phyloP scores from a whole-genome alignment of 805 yeast species.

The Lipomyces yamanashiensis region DNA sequence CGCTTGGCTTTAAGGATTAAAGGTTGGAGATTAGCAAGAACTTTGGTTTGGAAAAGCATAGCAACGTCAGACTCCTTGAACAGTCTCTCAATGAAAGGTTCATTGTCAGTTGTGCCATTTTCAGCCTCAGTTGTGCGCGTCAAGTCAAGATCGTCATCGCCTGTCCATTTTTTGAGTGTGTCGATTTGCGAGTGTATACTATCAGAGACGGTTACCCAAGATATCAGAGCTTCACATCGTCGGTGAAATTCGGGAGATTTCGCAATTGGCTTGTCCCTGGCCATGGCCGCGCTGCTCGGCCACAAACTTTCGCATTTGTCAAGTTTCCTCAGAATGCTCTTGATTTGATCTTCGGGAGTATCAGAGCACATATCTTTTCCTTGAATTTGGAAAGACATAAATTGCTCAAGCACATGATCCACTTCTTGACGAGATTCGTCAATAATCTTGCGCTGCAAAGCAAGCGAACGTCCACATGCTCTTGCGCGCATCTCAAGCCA shows the following conservation, averaged over 20 bases:
- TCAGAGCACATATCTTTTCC: conserved; percentile 46
- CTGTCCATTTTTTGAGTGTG: conserved; percentile 77
- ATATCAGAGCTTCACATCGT: conserved; percentile 73
- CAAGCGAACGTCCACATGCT: conserved; percentile 75
- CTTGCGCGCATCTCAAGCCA: conserved; percentile 91
- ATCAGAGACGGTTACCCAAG: conserved; percentile 80
- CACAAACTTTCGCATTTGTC: conserved; percentile 75
- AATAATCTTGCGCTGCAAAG: conserved; percentile 73
- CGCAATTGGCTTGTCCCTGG: conserved; percentile 73
- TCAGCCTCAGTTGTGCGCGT: conserved; percentile 46
- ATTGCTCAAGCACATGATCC: conserved; percentile 71
- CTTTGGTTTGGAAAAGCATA: conserved; percentile 66
- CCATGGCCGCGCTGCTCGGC: conserved; percentile 80
- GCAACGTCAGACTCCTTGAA: conserved; percentile 62
- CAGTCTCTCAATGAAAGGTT: conserved; percentile 79
- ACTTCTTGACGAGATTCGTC: conserved; percentile 72
- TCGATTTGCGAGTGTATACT: conserved; percentile 67
- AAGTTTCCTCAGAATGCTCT: conserved; percentile 60
- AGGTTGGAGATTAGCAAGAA: conserved; percentile 72
- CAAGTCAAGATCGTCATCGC: conserved; percentile 77
- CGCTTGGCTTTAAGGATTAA: conserved; percentile 81
- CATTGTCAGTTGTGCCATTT: conserved; percentile 57
- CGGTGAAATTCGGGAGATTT: conserved; percentile 64
- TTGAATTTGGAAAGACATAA: conserved; percentile 64
- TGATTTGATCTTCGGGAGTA: conserved; percentile 54